Evolutionary conservation across 805 yeast genomes (phyloP), one percentile per base, ranked within the genome.

Genomic region (Lipomyces yamanashiensis): DNA sequence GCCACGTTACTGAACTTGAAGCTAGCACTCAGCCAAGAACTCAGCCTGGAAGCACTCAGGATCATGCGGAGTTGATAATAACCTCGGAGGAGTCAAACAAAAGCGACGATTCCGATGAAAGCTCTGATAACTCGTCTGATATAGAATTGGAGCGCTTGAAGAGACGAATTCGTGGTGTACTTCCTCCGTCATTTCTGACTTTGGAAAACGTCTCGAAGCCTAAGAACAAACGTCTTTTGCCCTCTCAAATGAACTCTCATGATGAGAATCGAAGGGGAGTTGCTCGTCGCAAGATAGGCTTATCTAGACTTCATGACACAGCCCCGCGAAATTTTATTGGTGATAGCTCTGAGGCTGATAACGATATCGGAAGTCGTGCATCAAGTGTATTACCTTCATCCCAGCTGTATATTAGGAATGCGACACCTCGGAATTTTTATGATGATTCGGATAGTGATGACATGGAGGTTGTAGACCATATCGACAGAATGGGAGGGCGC

Each of bases 161-260:
- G n/a, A 44, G 66, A 39, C 61, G 69, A 9, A 43, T 71, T 17
- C 59, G 68, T n/a, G 73, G 73, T 4, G 71, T 71, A 3, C 60
- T 71, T 10, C 73, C 73, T 10, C 73, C 73, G 1, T 70, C 73
- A 7, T 71, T 71, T 47, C 56, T 71, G 45, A 71, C 71, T 1
- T 36, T 71, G 4, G 71, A 67, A 12, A 57, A 58, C 41, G 53
- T 58, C 37, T n/a, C 33, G 23, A 41, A 33, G 17, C n/a, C 34
- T 17, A 2, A 41, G 8, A 33, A 23, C 2, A 13, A 21, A 6
- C 23, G 43, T 7, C 51, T 37, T 19, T 44, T 48, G n/a, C 28
- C 47, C 4, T 21, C 53, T 5, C 58, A 39, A 23, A 34, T n/a
- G 12, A 36, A 13, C 8, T n/a, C 21, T 28, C 45, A 9, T 33